A percentile compares a stretch with the other conserved stretches of the same genome.
phyloP scores from a whole-genome alignment of 2,329 filamentous ascomycete species.

The Ustulina deusta region DNA sequence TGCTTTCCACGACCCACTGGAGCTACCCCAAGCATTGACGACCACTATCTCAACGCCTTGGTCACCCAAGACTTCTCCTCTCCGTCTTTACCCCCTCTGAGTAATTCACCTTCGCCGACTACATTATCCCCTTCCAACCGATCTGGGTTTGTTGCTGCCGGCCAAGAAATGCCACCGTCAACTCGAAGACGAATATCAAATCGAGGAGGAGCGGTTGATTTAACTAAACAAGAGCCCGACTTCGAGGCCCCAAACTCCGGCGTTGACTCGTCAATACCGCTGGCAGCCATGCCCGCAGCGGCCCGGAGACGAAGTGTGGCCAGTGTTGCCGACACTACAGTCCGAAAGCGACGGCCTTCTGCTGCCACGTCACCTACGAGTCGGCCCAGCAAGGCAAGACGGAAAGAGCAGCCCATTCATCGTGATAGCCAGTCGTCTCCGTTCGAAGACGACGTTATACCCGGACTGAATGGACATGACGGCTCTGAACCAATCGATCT shows the following conservation, averaged over 20 bases:
- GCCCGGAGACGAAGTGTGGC: conserved; percentile 39
- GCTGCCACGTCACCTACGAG: conserved; percentile 38
- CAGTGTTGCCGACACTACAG: conserved; percentile 23
- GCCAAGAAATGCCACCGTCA: conserved; percentile 42
- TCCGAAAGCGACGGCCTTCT: conserved; percentile 44
- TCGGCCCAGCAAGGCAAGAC: conserved; percentile 41
- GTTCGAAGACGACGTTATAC: conserved; percentile 46
- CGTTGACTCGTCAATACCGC: conserved; percentile 40
- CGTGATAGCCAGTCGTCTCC: conserved; percentile 39
- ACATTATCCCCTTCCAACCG: conserved; percentile 29
- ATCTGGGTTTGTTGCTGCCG: conserved; percentile 39
- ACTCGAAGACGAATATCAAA: conserved; percentile 39
- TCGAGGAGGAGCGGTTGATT: conserved; percentile 42
- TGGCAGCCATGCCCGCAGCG: conserved; percentile 42
- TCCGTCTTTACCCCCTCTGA: conserved; percentile 48
- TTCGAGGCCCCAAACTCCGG: conserved; percentile 36
- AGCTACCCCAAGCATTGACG: conserved; percentile 37
- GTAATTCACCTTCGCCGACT: conserved; percentile 42
- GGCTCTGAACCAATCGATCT: conserved; percentile 55
- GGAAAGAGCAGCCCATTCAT: conserved; percentile 49
- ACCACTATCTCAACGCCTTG: conserved; percentile 42
- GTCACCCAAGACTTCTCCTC: conserved; percentile 48
- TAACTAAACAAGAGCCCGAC: conserved; percentile 47
- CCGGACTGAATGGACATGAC: conserved; percentile 33
- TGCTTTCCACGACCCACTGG: neutral